Evolutionary conservation across 202 grass and related monocot genomes (phyloP).

Genomic region (Cymbopogon flexuosus): DNA sequence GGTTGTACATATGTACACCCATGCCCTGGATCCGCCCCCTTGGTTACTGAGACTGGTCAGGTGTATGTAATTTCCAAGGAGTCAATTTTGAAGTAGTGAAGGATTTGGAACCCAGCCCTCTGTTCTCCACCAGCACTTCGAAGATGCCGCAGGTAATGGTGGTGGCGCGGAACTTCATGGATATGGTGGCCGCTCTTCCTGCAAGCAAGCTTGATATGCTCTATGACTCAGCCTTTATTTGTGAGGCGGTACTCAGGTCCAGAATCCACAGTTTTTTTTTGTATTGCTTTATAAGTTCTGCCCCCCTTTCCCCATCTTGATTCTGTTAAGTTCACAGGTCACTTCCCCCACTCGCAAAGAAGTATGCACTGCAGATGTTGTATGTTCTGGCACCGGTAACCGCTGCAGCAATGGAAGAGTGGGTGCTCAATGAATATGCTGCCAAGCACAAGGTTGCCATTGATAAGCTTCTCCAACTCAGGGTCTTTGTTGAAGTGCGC

Average conservation of each 20-base stretch:
- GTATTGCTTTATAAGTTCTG: not conserved
- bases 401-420: constrained; percentile 69
- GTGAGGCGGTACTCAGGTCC: constrained; percentile 81
- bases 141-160: constrained; percentile 90
- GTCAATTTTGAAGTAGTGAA: not conserved
- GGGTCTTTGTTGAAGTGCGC: constrained; percentile 69
- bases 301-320: not conserved
- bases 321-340: constrained; percentile 40
- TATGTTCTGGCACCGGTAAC: constrained; percentile 45
- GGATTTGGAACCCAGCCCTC: not conserved
- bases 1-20: too few species aligned
- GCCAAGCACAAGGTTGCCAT: constrained; percentile 79
- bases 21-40: not conserved
- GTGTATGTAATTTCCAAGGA: not conserved
- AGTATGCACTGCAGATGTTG: constrained; percentile 78
- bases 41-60: not conserved
- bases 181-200: constrained; percentile 79
- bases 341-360: constrained; percentile 79
- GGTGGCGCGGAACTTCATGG: constrained; percentile 89
- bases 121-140: not conserved
- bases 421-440: constrained; percentile 66
- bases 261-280: not conserved
- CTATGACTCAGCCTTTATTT: constrained; percentile 83
- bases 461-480: constrained; percentile 81
- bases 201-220: constrained; percentile 74